phyloP scores from a whole-genome alignment of 306 rosid species.

The Quercus berberidifolia region DNA sequence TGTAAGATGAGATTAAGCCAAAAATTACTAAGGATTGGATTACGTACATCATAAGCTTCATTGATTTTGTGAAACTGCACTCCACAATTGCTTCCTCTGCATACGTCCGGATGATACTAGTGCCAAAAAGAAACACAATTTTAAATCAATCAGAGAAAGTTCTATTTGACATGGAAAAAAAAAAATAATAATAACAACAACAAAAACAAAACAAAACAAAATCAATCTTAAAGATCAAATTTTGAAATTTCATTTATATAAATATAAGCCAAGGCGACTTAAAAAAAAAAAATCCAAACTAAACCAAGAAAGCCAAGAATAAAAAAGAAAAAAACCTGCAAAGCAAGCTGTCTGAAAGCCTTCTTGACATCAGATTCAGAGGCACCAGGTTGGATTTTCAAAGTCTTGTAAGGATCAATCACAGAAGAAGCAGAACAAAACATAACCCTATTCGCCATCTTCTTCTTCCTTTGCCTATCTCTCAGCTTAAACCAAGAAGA shows the following conservation, averaged over 20 bases:
- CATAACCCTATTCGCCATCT: constrained; percentile 22
- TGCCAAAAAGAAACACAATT: background rate
- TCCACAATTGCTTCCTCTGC: constrained; percentile 72
- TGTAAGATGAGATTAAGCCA: no score
- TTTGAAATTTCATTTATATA: no score
- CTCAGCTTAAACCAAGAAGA: constrained; percentile 43
- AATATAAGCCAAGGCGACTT: no score
- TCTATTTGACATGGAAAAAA: background rate
- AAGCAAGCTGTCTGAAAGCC: constrained; percentile 85
- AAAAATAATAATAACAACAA: no score
- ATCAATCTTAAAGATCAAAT: background rate
- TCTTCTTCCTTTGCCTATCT: constrained; percentile 21
- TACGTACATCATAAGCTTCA: constrained; percentile 84
- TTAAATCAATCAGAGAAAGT: background rate
- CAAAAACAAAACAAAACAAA: no score
- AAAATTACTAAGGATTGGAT: background rate
- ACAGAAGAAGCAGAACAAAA: constrained; percentile 42
- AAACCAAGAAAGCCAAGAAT: background rate
- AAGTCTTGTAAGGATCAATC: constrained; percentile 63
- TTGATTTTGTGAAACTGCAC: constrained; percentile 81
- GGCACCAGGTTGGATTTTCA: constrained; percentile 60
- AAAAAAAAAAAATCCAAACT: background rate
- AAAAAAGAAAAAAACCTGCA: constrained; percentile 42
- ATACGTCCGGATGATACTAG: constrained; percentile 96
- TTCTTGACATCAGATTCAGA: constrained; percentile 86